Base-by-base conservation (phyloP, 768 basidiomycete species). In the Mycena metata region DNA sequence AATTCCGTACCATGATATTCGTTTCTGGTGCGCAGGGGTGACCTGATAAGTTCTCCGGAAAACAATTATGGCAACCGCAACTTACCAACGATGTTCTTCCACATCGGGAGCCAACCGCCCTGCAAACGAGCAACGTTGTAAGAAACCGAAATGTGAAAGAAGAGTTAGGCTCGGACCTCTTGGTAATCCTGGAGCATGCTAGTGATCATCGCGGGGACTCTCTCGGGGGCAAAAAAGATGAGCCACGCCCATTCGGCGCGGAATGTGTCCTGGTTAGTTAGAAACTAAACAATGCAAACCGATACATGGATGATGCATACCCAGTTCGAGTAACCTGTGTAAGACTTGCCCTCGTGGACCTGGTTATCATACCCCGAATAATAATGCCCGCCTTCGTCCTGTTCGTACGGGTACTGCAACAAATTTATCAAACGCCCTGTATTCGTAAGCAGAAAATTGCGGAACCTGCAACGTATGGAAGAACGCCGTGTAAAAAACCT, bases 61-160 rank as follows among this genome's bases (percentile, higher is more conserved):
- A n/a, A n/a, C n/a, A n/a, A n/a, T n/a, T n/a, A n/a, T n/a, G n/a
- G n/a, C n/a, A 17, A 15, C 16, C 9, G 12, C 5, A 30, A 70
- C 81, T 68, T 52, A 87, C 89, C 89, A 26, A 91, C 87, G 16
- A 95, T 85, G 68, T 95, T 95, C 79, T 94, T 95, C 94, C 94
- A 95, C 93, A 95, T 94, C 0, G 94, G 94, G 42, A 95, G 79
- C 92, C 93, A 93, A 4, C 94, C 94, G 17, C 91, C 87, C 89
- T 85, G 42, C 3, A 84, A 70, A 24, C 5, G 15, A 19, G 16
- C 3, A 33, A 35, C 11, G 24, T 17, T 35, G 43, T 16, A 19
- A 41, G 21, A 50, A 43, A 7, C 2, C 1, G 5, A 66, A 21
- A 15, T 1, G n/a, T n/a, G n/a, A n/a, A n/a, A n/a, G n/a, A n/a